phyloP scores from a whole-genome alignment of 805 yeast species.

The Cephaloascus albidus region DNA sequence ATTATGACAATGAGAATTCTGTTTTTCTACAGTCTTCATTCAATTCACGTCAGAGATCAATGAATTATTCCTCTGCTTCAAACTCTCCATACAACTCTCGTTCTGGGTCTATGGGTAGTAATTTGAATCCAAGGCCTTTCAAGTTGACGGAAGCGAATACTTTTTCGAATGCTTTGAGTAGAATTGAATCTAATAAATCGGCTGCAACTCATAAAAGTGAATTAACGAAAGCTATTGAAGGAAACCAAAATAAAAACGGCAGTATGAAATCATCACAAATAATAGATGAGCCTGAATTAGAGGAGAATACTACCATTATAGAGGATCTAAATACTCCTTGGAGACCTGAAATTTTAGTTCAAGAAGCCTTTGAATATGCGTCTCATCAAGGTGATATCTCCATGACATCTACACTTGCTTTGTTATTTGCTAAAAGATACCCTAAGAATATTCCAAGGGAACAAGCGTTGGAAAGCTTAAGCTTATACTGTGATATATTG shows the following conservation, averaged over 20 bases:
- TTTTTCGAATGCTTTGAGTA: constrained; percentile 6
- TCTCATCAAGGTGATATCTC: constrained; percentile 55
- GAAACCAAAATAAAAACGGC: neutral
- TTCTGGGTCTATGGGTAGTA: constrained; percentile 1
- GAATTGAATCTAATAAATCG: constrained; percentile 2
- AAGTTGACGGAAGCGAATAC: neutral
- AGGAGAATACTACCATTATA: neutral
- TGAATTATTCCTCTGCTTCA: neutral
- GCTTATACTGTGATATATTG: constrained; percentile 44
- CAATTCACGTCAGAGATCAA: neutral
- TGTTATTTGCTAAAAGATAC: constrained; percentile 38
- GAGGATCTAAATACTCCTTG: constrained; percentile 36
- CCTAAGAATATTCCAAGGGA: constrained; percentile 15
- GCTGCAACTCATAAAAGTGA: constrained; percentile 8
- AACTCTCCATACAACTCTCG: neutral
- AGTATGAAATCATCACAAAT: constrained; percentile 6
- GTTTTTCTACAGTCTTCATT: neutral
- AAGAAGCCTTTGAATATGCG: constrained; percentile 45
- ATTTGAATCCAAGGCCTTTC: neutral
- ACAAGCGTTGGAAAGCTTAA: constrained; percentile 45
- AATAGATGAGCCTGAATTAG: constrained; percentile 5
- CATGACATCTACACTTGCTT: constrained; percentile 46
- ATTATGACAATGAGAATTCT: neutral
- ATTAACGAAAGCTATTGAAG: constrained; percentile 15
- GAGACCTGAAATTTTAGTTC: constrained; percentile 41